Evolutionary conservation across 1,139 yeast species (phyloP).

Genomic region (Kodamaea sp.): DNA sequence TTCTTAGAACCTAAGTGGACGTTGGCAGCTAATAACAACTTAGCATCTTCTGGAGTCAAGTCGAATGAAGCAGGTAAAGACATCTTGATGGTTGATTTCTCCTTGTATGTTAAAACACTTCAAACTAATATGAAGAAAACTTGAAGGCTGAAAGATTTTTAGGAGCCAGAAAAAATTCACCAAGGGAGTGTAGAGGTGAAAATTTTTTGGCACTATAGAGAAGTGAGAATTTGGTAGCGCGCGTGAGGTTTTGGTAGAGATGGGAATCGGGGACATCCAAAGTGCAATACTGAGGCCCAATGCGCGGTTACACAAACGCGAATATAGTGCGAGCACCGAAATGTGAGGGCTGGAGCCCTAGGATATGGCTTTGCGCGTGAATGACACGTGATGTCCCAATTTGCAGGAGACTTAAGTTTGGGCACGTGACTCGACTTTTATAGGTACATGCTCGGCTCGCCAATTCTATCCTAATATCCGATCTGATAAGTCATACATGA

Average conservation of each 20-base stretch:
- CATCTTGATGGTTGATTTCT: constrained; percentile 44
- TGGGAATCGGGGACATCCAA: constrained; percentile 4
- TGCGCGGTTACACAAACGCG: constrained; percentile 2
- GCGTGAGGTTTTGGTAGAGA: constrained; percentile 1
- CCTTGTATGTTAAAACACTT: constrained; percentile 11
- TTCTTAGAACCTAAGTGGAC: constrained; percentile 99
- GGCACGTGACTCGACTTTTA: too few species aligned
- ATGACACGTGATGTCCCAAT: too few species aligned
- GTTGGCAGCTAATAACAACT: constrained; percentile 99
- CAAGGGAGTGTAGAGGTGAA: constrained; percentile 12
- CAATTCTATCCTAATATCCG: too few species aligned
- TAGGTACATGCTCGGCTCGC: too few species aligned
- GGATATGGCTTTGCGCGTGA: constrained; percentile 1
- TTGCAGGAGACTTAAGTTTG: too few species aligned
- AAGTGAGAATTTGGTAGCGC: constrained; percentile 6
- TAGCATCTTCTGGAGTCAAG: constrained; percentile 98
- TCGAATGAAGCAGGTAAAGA: constrained; percentile 89
- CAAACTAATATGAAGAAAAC: constrained; percentile 10
- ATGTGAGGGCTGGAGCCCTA: constrained; percentile 9
- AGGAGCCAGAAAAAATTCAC: constrained; percentile 9
- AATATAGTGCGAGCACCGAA: constrained; percentile 1
- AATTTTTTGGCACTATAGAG: constrained; percentile 8
- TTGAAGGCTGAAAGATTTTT: constrained; percentile 13
- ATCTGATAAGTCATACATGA: too few species aligned
- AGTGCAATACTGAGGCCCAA: constrained; percentile 7